phyloP scores from a whole-genome alignment of 345 rosid species.

The Schrenkiella parvula region DNA sequence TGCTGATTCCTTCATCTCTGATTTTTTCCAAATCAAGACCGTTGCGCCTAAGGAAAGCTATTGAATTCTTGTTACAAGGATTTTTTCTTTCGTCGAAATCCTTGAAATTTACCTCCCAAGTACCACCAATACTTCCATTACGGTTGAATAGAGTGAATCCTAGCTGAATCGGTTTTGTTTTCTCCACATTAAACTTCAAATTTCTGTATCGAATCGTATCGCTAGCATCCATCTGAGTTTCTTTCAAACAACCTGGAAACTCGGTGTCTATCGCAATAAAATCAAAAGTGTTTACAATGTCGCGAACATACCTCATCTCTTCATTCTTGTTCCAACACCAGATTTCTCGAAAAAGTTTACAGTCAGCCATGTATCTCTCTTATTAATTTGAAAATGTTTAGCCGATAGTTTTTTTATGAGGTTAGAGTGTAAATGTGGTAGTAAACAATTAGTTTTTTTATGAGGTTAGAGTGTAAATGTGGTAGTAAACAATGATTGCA shows the following conservation, averaged over 20 bases:
- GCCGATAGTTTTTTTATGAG: no score
- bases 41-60: neutral
- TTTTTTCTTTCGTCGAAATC: neutral
- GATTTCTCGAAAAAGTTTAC: no score
- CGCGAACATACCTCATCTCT: neutral
- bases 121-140: neutral
- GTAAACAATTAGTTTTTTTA: no score
- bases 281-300: neutral
- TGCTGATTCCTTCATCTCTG: neutral
- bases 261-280: conserved; percentile 8
- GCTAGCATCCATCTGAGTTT: neutral
- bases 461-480: no score
- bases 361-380: no score
- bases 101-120: conserved; percentile 6
- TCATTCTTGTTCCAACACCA: neutral
- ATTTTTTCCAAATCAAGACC: neutral
- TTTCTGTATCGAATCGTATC: neutral
- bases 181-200: neutral
- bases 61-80: neutral
- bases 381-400: no score
- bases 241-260: conserved; percentile 1
- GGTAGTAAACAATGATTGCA: no score
- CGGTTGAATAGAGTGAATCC: neutral
- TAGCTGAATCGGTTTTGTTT: conserved; percentile 3
- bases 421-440: no score